Evolutionary conservation across 1,284 basidiomycete genomes (phyloP).

Genomic region (Puccinia coronata): DNA sequence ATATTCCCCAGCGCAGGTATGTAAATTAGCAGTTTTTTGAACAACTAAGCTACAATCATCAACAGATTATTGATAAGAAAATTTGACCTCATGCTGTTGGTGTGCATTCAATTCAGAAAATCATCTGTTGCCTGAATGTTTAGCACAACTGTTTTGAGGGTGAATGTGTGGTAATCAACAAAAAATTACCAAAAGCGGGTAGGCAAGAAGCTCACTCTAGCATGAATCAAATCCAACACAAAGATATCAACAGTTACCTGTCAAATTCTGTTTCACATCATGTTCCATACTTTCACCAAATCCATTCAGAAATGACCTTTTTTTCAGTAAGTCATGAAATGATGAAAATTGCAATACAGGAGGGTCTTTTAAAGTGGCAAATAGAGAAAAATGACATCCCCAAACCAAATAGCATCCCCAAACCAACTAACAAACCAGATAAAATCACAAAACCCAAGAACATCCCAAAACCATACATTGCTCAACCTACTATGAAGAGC

Average conservation of each 20-base stretch:
- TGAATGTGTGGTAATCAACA: not conserved
- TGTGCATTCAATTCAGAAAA: not conserved
- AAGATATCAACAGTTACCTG: conserved; percentile 6
- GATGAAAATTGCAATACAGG: not conserved
- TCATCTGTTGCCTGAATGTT: not conserved
- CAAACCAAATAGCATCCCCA: not conserved
- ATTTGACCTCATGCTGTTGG: not conserved
- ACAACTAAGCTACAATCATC: not conserved
- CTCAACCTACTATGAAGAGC: too few relatives aligned
- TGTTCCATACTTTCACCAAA: not conserved
- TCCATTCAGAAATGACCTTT: not conserved
- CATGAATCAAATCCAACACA: not conserved
- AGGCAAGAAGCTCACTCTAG: not conserved
- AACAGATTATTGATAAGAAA: too few relatives aligned
- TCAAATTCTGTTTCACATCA: conserved; percentile 17
- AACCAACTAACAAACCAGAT: too few relatives aligned
- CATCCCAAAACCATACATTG: too few relatives aligned
- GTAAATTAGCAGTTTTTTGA: not conserved
- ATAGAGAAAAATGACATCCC: not conserved
- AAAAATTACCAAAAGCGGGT: not conserved
- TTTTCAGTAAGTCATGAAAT: not conserved
- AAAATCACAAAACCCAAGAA: too few relatives aligned
- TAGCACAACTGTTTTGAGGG: conserved; percentile 4
- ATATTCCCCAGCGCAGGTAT: not conserved
- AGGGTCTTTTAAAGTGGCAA: not conserved